A percentile compares a stretch with the other conserved stretches of the same genome.
Conservation (phyloP, 139 green algal species). For the Coelastrella sp. region DNA sequence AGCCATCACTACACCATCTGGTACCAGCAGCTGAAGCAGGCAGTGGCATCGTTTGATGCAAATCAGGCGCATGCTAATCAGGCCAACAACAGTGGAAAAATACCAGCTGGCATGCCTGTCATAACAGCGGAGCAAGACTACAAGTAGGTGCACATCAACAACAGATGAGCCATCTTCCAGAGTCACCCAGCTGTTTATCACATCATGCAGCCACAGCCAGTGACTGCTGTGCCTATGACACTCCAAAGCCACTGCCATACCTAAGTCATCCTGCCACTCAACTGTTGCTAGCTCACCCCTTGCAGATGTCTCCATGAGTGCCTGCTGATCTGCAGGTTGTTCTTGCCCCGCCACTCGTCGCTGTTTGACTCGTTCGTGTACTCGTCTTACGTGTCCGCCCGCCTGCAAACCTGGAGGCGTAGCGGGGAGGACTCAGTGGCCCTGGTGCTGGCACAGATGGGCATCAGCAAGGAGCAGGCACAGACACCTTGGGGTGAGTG, state of each 20-base stretch:
- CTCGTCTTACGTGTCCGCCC: conserved; percentile 82
- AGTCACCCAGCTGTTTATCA: too few relatives aligned
- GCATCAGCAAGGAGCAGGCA: conserved; percentile 72
- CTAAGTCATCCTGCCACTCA: too few relatives aligned
- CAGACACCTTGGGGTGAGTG: conserved; percentile 59
- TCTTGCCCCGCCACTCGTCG: conserved; percentile 86
- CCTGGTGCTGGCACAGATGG: conserved; percentile 83
- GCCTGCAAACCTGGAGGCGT: conserved; percentile 87
- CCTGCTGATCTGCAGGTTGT: conserved; percentile 38
- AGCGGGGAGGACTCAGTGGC: conserved; percentile 74
- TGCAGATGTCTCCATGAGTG: too few relatives aligned
- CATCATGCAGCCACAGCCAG: too few relatives aligned
- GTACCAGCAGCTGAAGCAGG: conserved; percentile 28
- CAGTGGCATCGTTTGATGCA: conserved; percentile 28
- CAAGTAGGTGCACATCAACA: neutral
- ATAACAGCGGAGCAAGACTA: conserved; percentile 6
- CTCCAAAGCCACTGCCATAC: too few relatives aligned
- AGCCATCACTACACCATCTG: conserved; percentile 55
- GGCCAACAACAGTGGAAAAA: conserved; percentile 7
- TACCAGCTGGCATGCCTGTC: neutral
- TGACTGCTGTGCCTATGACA: too few relatives aligned
- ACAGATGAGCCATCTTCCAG: neutral
- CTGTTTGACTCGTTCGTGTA: conserved; percentile 88
- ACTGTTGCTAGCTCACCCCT: too few relatives aligned
- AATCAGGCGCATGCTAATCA: conserved; percentile 24